A percentile compares a stretch with the other conserved stretches of the same genome.
These are phyloP conservation scores for Didymella pomorum DNA, from an alignment of 2,329 filamentous ascomycete genomes.

Conservation along the genomic window DNA sequence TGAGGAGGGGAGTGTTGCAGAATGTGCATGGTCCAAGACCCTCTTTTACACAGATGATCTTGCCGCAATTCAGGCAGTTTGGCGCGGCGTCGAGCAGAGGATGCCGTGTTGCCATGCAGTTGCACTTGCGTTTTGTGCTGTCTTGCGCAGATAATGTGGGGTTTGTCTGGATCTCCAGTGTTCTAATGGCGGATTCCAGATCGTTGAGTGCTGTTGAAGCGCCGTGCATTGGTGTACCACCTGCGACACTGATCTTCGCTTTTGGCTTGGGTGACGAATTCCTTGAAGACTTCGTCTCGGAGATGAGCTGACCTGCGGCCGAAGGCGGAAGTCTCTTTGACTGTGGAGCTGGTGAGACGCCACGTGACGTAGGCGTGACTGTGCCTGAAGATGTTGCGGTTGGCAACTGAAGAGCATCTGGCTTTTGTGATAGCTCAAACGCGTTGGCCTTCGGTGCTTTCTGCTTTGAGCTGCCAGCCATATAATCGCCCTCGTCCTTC, in stretches of 20 bases:
- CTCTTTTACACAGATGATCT: constrained; percentile 94
- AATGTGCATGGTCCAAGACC: constrained; percentile 94
- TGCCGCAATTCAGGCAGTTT: constrained; percentile 91
- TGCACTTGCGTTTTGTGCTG: constrained; percentile 72
- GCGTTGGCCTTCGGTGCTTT: constrained; percentile 55
- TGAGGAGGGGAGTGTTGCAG: constrained; percentile 78
- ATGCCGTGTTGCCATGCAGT: constrained; percentile 87
- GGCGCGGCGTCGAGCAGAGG: constrained; percentile 89
- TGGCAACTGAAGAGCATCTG: constrained; percentile 54
- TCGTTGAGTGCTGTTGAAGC: constrained; percentile 75
- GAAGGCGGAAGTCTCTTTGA: constrained; percentile 67
- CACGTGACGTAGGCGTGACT: constrained; percentile 47
- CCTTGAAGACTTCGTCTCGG: constrained; percentile 70
- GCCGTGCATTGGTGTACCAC: constrained; percentile 83
- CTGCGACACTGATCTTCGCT: constrained; percentile 75
- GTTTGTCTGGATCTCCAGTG: constrained; percentile 91
- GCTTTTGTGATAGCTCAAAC: constrained; percentile 61
- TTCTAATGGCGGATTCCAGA: constrained; percentile 79
- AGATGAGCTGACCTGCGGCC: constrained; percentile 80
- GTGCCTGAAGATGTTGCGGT: constrained; percentile 36
- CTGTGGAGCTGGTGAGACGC: constrained; percentile 55
- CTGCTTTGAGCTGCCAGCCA: constrained; percentile 56
- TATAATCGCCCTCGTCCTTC: constrained; percentile 77
- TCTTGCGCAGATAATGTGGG: constrained; percentile 69
- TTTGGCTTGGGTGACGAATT: constrained; percentile 60